Percentiles rank a stretch among this genome's conserved stretches.
Evolutionary conservation across 768 basidiomycete species (phyloP).

Genomic region (Suillus clintonianus): DNA sequence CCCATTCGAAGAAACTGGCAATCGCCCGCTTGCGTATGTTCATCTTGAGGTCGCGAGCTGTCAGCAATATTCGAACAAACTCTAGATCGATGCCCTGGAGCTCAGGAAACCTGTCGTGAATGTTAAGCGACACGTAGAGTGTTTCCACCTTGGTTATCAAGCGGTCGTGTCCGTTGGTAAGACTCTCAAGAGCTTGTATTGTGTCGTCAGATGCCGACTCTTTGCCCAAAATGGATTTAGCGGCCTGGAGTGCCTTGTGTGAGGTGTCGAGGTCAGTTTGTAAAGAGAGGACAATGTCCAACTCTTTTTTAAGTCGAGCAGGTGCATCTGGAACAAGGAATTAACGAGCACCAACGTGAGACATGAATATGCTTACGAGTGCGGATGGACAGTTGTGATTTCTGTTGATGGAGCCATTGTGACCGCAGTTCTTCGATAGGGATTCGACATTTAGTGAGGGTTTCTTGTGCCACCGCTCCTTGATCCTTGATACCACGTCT

Average conservation of each 20-base stretch:
- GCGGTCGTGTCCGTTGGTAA: slow-evolving; percentile 21
- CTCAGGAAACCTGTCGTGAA: slow-evolving; percentile 34
- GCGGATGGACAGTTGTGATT: slow-evolving; percentile 6
- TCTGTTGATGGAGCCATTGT: slow-evolving; percentile 6
- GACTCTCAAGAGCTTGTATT: slow-evolving; percentile 15
- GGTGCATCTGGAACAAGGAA: slow-evolving; percentile 35
- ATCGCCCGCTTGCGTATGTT: slow-evolving; percentile 37
- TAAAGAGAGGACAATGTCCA: too few species aligned
- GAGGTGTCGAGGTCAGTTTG: slow-evolving; percentile 29
- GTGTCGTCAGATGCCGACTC: slow-evolving; percentile 6
- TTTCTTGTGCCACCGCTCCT: not conserved
- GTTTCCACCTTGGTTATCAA: slow-evolving; percentile 29
- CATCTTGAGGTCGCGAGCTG: slow-evolving; percentile 41
- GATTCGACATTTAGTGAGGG: not conserved
- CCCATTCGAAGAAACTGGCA: slow-evolving; percentile 40
- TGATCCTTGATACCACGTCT: slow-evolving; percentile 19
- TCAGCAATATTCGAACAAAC: slow-evolving; percentile 33
- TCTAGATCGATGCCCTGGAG: slow-evolving; percentile 29
- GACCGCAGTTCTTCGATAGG: not conserved
- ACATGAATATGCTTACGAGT: slow-evolving; percentile 7
- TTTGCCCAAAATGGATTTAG: slow-evolving; percentile 6
- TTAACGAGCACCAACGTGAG: slow-evolving; percentile 26
- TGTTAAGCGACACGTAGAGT: slow-evolving; percentile 37
- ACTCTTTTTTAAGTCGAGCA: slow-evolving; percentile 25
- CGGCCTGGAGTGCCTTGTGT: slow-evolving; percentile 20